Evolutionary conservation across 495 filamentous ascomycete genomes (phyloP).

Genomic region (Trichoderma gamsii): DNA sequence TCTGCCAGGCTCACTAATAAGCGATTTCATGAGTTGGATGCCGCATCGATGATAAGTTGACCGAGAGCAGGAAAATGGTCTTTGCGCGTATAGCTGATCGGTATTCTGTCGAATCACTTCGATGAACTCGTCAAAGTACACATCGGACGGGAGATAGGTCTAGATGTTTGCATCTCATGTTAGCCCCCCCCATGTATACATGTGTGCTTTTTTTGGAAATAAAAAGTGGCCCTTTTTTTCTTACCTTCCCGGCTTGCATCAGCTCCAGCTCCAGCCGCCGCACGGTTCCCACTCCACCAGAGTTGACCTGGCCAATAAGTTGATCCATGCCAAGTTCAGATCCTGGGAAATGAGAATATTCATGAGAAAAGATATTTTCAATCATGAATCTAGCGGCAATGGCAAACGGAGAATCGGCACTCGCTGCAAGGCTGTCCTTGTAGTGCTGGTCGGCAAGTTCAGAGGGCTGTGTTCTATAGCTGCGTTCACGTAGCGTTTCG

Average conservation of each 20-base stretch:
- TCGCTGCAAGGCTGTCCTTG: conserved; percentile 21
- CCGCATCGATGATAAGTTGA: conserved; percentile 33
- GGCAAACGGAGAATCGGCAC: conserved; percentile 25
- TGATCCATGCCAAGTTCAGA: conserved; percentile 25
- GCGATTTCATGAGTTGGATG: conserved; percentile 31
- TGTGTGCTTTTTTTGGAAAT: conserved; percentile 19
- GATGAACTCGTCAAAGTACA: conserved; percentile 31
- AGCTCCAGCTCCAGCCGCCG: conserved; percentile 41
- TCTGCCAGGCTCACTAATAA: conserved; percentile 21
- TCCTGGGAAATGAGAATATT: conserved; percentile 22
- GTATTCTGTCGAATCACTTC: conserved; percentile 30
- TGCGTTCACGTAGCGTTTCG: conserved; percentile 27
- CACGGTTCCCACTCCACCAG: conserved; percentile 30
- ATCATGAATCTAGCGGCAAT: conserved; percentile 28
- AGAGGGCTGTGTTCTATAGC: conserved; percentile 25
- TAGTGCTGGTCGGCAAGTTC: conserved; percentile 32
- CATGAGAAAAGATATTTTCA: conserved; percentile 22
- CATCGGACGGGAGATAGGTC: conserved; percentile 27
- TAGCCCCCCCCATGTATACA: not conserved
- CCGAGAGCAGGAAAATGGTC: conserved; percentile 25
- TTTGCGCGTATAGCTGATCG: conserved; percentile 35
- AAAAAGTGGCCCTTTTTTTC: not conserved
- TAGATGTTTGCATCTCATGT: conserved; percentile 16
- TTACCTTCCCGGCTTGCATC: conserved; percentile 39
- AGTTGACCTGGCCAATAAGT: conserved; percentile 26